Conservation (phyloP, 2,329 filamentous ascomycete species). For the Alternaria sp. region DNA sequence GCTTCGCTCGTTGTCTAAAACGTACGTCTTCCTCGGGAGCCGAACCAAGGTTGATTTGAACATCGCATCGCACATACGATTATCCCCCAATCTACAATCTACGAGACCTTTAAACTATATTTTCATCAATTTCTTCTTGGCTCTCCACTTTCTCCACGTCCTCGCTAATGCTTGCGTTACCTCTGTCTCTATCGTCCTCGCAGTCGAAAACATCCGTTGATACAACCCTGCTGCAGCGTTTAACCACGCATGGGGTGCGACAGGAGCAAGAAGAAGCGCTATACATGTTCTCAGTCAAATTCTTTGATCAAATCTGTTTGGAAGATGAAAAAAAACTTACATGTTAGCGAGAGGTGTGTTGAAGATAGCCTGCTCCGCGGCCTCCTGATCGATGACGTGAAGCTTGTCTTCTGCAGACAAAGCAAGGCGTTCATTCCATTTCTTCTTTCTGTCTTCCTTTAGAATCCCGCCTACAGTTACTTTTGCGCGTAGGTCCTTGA, state of each 20-base stretch:
- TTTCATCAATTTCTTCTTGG: background rate
- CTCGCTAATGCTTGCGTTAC: background rate
- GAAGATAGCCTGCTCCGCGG: background rate
- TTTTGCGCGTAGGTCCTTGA: no score
- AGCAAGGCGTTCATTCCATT: background rate
- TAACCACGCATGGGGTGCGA: background rate
- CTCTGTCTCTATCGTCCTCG: background rate
- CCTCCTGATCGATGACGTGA: background rate
- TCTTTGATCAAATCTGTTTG: no score
- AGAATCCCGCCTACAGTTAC: background rate
- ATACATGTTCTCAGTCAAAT: background rate
- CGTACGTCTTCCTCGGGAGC: no score
- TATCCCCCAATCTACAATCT: no score
- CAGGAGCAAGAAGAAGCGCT: background rate
- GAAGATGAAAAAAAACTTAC: background rate
- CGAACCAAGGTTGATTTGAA: no score
- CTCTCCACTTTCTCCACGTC: background rate
- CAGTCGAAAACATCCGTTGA: background rate
- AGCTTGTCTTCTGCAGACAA: background rate
- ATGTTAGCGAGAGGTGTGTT: background rate
- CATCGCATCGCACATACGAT: no score
- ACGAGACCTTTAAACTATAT: background rate
- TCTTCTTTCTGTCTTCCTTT: background rate
- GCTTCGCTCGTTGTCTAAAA: no score
- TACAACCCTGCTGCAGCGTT: no score